Evolutionary conservation across 768 basidiomycete genomes (phyloP).

Genomic region (Plicaturopsis crispa): DNA sequence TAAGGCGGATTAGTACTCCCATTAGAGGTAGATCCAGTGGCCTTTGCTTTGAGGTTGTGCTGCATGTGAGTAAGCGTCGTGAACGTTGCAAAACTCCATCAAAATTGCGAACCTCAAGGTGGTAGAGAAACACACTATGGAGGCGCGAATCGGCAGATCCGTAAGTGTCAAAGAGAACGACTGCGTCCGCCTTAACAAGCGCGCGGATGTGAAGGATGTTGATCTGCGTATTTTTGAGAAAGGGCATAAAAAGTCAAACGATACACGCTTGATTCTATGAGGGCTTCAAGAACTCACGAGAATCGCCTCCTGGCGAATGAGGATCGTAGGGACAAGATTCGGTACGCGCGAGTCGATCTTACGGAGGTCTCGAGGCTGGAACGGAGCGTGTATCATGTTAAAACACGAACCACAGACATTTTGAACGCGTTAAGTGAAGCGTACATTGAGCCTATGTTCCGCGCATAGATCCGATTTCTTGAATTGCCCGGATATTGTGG

Average conservation of each 20-base stretch:
- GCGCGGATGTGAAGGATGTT: conserved; percentile 95
- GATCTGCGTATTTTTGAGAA: conserved; percentile 38
- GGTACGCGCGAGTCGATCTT: conserved; percentile 95
- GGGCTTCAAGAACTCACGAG: conserved; percentile 43
- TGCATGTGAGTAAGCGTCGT: conserved; percentile 18
- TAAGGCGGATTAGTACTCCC: conserved; percentile 48
- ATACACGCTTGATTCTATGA: not conserved
- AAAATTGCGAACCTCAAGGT: conserved; percentile 73
- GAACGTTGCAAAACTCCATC: conserved; percentile 6
- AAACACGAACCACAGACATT: not conserved
- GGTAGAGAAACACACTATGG: conserved; percentile 83
- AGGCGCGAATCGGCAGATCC: conserved; percentile 82
- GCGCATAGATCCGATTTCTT: conserved; percentile 84
- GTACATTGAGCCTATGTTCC: conserved; percentile 86
- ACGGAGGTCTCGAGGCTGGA: conserved; percentile 86
- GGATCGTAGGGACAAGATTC: conserved; percentile 90
- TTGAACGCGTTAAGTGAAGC: conserved; percentile 25
- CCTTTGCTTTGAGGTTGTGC: conserved; percentile 79
- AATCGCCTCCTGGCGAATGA: conserved; percentile 82
- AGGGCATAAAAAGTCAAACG: conserved; percentile 1
- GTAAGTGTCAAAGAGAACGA: conserved; percentile 88
- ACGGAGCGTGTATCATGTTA: conserved; percentile 13
- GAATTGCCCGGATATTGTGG: conserved; percentile 83
- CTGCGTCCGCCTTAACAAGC: conserved; percentile 87
- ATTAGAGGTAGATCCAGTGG: conserved; percentile 64